phyloP scores from a whole-genome alignment of 1,284 basidiomycete species.

The Puccinia coronata region DNA sequence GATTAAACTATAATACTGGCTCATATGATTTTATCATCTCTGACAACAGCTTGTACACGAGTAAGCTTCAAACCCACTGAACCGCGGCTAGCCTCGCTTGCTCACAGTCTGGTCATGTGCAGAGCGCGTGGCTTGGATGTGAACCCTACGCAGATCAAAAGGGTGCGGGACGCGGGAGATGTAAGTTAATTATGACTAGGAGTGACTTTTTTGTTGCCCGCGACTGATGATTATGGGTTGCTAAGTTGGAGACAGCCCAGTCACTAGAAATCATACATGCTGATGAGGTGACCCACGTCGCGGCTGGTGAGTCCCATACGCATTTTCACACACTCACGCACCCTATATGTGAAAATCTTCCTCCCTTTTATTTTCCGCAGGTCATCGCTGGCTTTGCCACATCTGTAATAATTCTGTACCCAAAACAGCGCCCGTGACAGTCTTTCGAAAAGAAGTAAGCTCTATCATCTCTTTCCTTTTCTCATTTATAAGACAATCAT shows the following conservation, averaged over 20 bases:
- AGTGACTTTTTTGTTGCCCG: background rate
- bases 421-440: constrained; percentile 54
- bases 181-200: constrained; percentile 19
- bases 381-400: constrained; percentile 58
- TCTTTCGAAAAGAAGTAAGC: constrained; percentile 56
- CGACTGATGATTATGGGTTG: background rate
- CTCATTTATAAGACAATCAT: background rate
- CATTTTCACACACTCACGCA: background rate
- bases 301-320: constrained; percentile 45
- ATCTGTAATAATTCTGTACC: constrained; percentile 54
- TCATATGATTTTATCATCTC: background rate
- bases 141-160: constrained; percentile 47
- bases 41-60: constrained; percentile 38
- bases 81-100: background rate
- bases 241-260: constrained; percentile 42
- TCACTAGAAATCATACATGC: constrained; percentile 52
- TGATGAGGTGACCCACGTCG: constrained; percentile 58
- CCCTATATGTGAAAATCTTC: background rate
- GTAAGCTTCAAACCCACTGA: constrained; percentile 17
- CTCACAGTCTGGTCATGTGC: constrained; percentile 47
- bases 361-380: constrained; percentile 37
- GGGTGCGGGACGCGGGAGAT: constrained; percentile 42
- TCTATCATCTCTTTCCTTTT: background rate
- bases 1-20: background rate
- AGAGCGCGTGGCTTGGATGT: constrained; percentile 58